Base-by-base conservation (phyloP, 768 basidiomycete species). In the Leccinum ochraceum region DNA sequence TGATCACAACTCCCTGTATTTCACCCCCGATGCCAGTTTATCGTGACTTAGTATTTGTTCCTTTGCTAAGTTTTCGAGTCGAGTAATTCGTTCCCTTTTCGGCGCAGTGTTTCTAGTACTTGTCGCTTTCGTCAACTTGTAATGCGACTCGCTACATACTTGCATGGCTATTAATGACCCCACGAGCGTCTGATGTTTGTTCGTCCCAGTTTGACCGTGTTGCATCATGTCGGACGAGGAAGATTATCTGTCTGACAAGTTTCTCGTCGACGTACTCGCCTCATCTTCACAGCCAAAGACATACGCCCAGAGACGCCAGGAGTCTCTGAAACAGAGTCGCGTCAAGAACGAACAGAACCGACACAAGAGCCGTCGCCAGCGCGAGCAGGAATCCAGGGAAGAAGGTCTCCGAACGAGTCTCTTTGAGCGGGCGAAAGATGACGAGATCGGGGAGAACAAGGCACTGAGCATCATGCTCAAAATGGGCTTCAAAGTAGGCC, bases 381-480 rank as follows among this genome's bases (percentile, higher is more conserved):
- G 81, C 54, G 92, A 93, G 73, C 74, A 85, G 20, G 91, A 92
- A 67, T 77, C 91, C 20, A 80, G 90, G 52, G 84, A 90, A 70
- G 90, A 91, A 66, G 92, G 89, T 22, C 82, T 94, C 63, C 82
- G 79, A 72, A 92, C 82, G 74, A 92, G 88, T 74, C 83, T 94
- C 22, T 93, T 95, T 66, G 88, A 91, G 67, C 80, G 84, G 48
- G 89, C 88, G 24, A 80, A 83, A 68, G 81, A 84, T 62, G 81
- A 80, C 60, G 66, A 71, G 50, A 62, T 54, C 1, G 68, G 65
- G 16, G 79, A 82, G 48, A 93, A 84, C 77, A 94, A 93, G 71
- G 93, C 92, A 8, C 77, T 94, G 57, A 82, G 84, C 16, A 94
- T 95, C 79, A 95, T 95, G 93, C 86, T 90, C 83, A 94, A 90